These are phyloP conservation scores for Hypoxylon trugodes DNA, from an alignment of 495 filamentous ascomycete genomes.

Conservation along the genomic window DNA sequence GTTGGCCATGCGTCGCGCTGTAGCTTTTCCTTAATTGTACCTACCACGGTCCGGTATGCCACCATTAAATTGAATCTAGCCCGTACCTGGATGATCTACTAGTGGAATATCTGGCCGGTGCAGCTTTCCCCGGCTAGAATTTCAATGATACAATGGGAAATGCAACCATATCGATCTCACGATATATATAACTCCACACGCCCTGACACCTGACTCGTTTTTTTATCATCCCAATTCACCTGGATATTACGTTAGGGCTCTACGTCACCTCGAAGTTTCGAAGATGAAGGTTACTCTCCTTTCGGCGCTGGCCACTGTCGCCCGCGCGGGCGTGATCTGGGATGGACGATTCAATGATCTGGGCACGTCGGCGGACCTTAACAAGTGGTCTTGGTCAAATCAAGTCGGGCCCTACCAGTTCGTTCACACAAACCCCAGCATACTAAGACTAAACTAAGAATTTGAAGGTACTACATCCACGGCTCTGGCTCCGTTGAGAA, in stretches of 20 bases:
- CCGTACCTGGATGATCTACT: slow-evolving; percentile 13
- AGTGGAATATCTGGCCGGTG: slow-evolving; percentile 12
- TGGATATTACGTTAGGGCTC: neutral
- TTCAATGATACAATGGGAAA: slow-evolving; percentile 7
- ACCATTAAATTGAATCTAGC: slow-evolving; percentile 33
- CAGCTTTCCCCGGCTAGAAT: slow-evolving; percentile 11
- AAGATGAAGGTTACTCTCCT: slow-evolving; percentile 41
- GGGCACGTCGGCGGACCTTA: slow-evolving; percentile 57
- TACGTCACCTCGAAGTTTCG: neutral
- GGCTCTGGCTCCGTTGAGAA: slow-evolving; percentile 60
- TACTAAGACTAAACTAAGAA: too few relatives aligned
- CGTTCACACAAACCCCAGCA: too few relatives aligned
- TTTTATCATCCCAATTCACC: neutral
- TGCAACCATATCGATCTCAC: neutral
- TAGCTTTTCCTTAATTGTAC: neutral
- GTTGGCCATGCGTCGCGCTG: slow-evolving; percentile 16
- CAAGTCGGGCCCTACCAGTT: slow-evolving; percentile 73
- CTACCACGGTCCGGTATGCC: slow-evolving; percentile 33
- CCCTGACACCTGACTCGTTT: neutral
- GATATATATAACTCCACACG: slow-evolving; percentile 19
- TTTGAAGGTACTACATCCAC: slow-evolving; percentile 84
- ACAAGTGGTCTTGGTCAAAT: slow-evolving; percentile 70
- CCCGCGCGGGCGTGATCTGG: slow-evolving; percentile 60
- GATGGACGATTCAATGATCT: slow-evolving; percentile 70
- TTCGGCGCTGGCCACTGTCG: slow-evolving; percentile 28